These are phyloP conservation scores for Schizophyllum commune DNA, from an alignment of 1,284 basidiomycete species.

Conservation along the genomic window DNA sequence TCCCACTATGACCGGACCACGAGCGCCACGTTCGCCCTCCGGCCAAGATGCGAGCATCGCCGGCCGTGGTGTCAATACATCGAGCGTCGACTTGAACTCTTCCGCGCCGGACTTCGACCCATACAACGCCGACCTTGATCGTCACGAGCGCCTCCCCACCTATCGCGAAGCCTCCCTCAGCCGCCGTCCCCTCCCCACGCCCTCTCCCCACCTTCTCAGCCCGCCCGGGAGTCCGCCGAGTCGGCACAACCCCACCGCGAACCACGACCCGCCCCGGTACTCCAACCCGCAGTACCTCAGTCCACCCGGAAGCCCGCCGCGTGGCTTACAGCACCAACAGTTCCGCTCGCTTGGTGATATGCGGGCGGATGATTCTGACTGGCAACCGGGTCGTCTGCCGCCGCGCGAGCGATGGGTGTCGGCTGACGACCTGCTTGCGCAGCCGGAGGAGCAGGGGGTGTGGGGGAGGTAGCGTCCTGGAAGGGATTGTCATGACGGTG, in stretches of 20 bases:
- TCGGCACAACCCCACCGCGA: background rate
- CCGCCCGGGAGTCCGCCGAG: too few relatives aligned
- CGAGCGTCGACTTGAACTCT: too few relatives aligned
- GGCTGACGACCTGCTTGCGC: background rate
- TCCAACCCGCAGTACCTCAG: background rate
- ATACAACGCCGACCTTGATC: background rate
- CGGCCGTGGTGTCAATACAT: too few relatives aligned
- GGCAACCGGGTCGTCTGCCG: background rate
- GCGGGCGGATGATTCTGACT: background rate
- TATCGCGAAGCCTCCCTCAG: background rate
- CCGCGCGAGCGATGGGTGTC: background rate
- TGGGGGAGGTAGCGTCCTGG: background rate
- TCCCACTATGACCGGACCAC: too few relatives aligned
- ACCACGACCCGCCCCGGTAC: background rate
- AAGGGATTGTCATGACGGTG: background rate
- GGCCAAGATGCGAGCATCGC: too few relatives aligned
- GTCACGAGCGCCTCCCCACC: background rate
- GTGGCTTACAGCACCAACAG: background rate
- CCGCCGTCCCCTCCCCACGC: background rate
- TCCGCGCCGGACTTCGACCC: background rate
- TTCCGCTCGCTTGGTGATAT: background rate
- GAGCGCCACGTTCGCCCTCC: too few relatives aligned
- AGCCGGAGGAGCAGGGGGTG: background rate
- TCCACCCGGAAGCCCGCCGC: too few relatives aligned
- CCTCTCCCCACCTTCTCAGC: background rate